These are phyloP conservation scores for Mucor ambiguus DNA, from an alignment of 371 early-diverging fungal genomes.

Conservation along the genomic window DNA sequence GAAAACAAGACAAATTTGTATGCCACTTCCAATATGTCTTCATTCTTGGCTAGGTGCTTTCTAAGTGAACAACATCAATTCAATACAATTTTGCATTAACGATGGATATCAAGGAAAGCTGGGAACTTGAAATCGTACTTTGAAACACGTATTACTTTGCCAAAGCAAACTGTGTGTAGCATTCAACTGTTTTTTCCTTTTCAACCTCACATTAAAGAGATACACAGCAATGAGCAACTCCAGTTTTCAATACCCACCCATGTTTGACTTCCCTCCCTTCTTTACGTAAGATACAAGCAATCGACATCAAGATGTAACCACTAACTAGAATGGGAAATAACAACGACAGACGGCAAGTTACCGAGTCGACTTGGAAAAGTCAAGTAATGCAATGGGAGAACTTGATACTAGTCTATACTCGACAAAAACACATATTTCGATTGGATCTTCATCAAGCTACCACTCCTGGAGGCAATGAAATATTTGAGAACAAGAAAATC, in stretches of 20 bases:
- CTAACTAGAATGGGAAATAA: neutral
- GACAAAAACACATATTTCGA: conserved; percentile 61
- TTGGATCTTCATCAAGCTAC: conserved; percentile 69
- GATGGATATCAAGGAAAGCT: neutral
- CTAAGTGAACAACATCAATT: too few relatives aligned
- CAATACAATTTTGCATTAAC: too few relatives aligned
- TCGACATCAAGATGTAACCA: neutral
- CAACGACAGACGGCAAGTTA: conserved; percentile 74
- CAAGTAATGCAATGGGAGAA: conserved; percentile 82
- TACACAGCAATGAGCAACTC: neutral
- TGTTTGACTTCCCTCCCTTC: conserved; percentile 89
- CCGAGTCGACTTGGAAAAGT: conserved; percentile 79
- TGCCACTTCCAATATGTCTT: too few relatives aligned
- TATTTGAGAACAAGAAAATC: conserved; percentile 72
- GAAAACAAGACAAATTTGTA: too few relatives aligned
- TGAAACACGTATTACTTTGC: neutral
- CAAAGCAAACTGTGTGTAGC: too few relatives aligned
- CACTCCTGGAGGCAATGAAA: conserved; percentile 48
- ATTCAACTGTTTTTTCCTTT: too few relatives aligned
- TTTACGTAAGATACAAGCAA: conserved; percentile 68
- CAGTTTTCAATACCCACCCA: conserved; percentile 66
- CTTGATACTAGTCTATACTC: conserved; percentile 71
- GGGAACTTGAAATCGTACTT: neutral
- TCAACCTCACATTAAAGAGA: neutral
- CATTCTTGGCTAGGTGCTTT: too few relatives aligned